Percentiles rank a stretch among this genome's conserved stretches.
These are phyloP conservation scores for Candida hungchunana DNA, from an alignment of 805 yeast genomes.

Conservation along the genomic window DNA sequence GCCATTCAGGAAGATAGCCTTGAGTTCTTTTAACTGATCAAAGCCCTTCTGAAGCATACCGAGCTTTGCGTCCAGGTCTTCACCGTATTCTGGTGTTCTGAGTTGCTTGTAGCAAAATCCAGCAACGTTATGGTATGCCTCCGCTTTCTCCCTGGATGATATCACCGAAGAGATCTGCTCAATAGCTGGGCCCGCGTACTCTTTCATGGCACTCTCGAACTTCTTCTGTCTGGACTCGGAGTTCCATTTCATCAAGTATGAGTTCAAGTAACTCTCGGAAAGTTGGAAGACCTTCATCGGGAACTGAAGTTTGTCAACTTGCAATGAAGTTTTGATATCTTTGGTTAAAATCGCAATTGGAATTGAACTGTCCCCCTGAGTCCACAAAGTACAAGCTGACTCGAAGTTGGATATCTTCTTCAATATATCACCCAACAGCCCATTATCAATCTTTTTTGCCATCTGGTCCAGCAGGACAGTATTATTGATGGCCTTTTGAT, in stretches of 20 bases:
- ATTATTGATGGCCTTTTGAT: slow-evolving; percentile 49
- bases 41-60: slow-evolving; percentile 38
- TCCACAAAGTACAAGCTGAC: slow-evolving; percentile 63
- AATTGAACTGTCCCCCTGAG: slow-evolving; percentile 49
- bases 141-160: slow-evolving; percentile 32
- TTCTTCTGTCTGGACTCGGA: slow-evolving; percentile 67
- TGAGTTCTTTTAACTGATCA: slow-evolving; percentile 47
- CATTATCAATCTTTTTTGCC: slow-evolving; percentile 18
- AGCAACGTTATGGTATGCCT: slow-evolving; percentile 58
- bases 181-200: slow-evolving; percentile 43
- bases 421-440: not conserved
- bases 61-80: slow-evolving; percentile 39
- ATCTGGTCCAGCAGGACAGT: slow-evolving; percentile 41
- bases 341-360: slow-evolving; percentile 52
- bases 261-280: slow-evolving; percentile 29
- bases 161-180: slow-evolving; percentile 13
- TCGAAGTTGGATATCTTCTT: slow-evolving; percentile 32
- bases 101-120: slow-evolving; percentile 68
- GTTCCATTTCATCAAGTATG: slow-evolving; percentile 60
- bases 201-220: slow-evolving; percentile 50
- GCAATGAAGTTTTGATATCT: slow-evolving; percentile 7
- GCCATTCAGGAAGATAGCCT: slow-evolving; percentile 37
- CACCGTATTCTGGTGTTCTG: slow-evolving; percentile 39
- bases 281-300: slow-evolving; percentile 13
- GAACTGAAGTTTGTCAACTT: slow-evolving; percentile 8